Conservation (phyloP, 116 monocot species). For the Zostera marina region DNA sequence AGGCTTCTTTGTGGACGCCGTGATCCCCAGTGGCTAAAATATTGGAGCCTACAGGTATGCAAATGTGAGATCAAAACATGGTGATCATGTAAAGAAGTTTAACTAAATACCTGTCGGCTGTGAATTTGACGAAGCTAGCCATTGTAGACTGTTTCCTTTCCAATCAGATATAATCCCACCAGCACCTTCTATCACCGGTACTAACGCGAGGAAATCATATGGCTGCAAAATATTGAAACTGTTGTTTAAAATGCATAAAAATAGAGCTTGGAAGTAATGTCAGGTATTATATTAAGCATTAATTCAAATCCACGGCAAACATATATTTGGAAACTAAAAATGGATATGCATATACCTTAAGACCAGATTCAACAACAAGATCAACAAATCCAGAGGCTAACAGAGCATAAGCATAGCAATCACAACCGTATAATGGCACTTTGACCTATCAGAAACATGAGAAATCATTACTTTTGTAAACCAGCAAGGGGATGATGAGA, state of each 20-base stretch:
- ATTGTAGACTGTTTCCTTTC: slow-evolving; percentile 59
- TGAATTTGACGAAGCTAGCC: slow-evolving; percentile 54
- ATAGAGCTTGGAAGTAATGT: not conserved
- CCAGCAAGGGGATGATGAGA: not conserved
- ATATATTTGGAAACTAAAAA: not conserved
- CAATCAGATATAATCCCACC: slow-evolving; percentile 88
- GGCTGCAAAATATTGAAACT: slow-evolving; percentile 33
- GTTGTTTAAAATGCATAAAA: not conserved
- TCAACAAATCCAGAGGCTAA: slow-evolving; percentile 84
- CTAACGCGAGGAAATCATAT: slow-evolving; percentile 78
- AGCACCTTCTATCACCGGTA: slow-evolving; percentile 91
- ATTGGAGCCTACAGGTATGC: slow-evolving; percentile 43
- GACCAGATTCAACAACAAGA: slow-evolving; percentile 89
- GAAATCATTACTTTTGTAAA: not conserved
- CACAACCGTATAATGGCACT: slow-evolving; percentile 90
- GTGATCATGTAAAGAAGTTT: not conserved
- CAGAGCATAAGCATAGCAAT: slow-evolving; percentile 98
- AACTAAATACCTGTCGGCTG: slow-evolving; percentile 26
- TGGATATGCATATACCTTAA: slow-evolving; percentile 41
- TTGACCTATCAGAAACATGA: slow-evolving; percentile 40
- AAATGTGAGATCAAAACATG: not conserved
- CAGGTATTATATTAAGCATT: not conserved
- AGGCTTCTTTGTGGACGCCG: slow-evolving; percentile 36
- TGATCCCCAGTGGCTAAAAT: slow-evolving; percentile 73
- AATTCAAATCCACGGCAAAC: not conserved